A percentile compares a stretch with the other conserved stretches of the same genome.
Evolutionary conservation across 345 rosid genomes (phyloP).

Genomic region (Gossypium australe): DNA sequence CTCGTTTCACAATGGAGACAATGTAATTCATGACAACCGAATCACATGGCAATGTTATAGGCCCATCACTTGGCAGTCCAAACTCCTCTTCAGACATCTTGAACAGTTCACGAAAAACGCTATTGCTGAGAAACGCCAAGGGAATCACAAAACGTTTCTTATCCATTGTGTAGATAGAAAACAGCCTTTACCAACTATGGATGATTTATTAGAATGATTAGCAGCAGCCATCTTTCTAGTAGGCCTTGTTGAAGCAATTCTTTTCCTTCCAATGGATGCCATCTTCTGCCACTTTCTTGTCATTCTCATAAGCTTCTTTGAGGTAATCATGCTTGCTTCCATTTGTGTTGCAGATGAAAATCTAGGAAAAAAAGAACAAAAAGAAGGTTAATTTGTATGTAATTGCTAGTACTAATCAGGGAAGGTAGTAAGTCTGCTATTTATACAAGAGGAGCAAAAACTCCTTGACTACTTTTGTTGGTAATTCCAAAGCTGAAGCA

Average conservation of each 20-base stretch:
- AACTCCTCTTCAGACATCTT: constrained; percentile 17
- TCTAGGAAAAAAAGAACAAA: background rate
- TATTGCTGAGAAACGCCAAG: constrained; percentile 7
- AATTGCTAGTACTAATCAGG: background rate
- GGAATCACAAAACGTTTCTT: constrained; percentile 13
- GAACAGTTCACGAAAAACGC: constrained; percentile 3
- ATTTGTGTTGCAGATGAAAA: background rate
- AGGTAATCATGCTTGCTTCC: background rate
- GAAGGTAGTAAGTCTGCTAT: background rate
- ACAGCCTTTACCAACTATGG: background rate
- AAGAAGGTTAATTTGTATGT: background rate
- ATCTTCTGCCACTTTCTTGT: constrained; percentile 8
- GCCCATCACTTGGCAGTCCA: constrained; percentile 11
- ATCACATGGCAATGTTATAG: constrained; percentile 9
- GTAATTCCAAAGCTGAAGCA: background rate
- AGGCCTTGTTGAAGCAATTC: background rate
- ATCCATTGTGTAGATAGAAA: constrained; percentile 15
- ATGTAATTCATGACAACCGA: constrained; percentile 14
- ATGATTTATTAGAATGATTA: background rate
- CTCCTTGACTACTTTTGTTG: background rate
- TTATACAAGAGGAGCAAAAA: background rate
- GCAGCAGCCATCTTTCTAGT: background rate
- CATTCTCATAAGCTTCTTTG: constrained; percentile 2
- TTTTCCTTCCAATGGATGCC: background rate
- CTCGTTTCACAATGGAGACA: background rate